A percentile compares a stretch with the other conserved stretches of the same genome.
phyloP scores from a whole-genome alignment of 1,284 basidiomycete genomes.

The Ceratobasidium sp. region DNA sequence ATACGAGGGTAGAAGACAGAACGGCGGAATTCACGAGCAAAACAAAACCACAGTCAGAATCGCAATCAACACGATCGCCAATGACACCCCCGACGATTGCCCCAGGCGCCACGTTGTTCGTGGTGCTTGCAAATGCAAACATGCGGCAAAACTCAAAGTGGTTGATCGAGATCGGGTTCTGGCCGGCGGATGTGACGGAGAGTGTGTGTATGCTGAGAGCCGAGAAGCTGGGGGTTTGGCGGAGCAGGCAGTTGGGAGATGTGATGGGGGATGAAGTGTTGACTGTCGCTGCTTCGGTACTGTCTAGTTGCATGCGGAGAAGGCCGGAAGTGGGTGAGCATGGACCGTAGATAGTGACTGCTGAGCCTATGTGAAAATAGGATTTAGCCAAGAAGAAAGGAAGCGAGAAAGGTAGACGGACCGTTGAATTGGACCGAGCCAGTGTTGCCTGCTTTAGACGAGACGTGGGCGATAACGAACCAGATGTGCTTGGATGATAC shows the following conservation, averaged over 20 bases:
- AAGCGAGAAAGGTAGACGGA: conserved; percentile 1
- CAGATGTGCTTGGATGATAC: neutral
- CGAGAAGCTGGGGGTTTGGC: neutral
- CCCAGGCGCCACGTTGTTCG: neutral
- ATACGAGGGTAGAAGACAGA: neutral
- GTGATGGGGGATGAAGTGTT: conserved; percentile 20
- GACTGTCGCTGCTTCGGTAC: neutral
- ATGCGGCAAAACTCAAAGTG: conserved; percentile 9
- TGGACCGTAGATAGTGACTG: conserved; percentile 15
- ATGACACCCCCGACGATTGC: conserved; percentile 17
- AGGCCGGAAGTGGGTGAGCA: conserved; percentile 12
- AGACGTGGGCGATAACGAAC: conserved; percentile 13
- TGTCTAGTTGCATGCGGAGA: neutral
- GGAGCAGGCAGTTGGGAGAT: conserved; percentile 8
- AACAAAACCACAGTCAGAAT: conserved; percentile 1
- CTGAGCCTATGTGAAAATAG: no score
- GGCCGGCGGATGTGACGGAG: neutral
- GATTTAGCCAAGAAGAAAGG: neutral
- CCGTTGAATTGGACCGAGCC: conserved; percentile 6
- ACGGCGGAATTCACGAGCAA: neutral
- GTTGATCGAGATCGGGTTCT: neutral
- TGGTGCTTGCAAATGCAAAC: neutral
- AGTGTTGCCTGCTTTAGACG: neutral
- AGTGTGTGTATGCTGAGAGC: conserved; percentile 7
- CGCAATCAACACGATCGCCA: conserved; percentile 10